Evolutionary conservation across 495 filamentous ascomycete genomes (phyloP).

Genomic region (Ramalina intermedia): DNA sequence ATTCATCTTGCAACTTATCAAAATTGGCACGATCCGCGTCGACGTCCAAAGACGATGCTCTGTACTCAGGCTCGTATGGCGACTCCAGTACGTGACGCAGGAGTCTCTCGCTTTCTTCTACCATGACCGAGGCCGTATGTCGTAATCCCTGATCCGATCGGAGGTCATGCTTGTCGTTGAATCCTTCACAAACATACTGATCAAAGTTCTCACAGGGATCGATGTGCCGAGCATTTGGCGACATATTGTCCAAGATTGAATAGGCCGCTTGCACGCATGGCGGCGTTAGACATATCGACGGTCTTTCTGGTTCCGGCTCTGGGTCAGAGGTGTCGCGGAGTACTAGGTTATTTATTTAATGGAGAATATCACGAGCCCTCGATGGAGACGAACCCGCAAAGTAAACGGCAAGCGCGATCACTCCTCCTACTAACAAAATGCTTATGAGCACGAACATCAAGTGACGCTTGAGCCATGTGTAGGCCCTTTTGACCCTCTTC

Average conservation of each 20-base stretch:
- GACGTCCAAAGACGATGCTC: conserved; percentile 5
- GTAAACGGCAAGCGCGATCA: conserved; percentile 11
- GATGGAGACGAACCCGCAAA: conserved; percentile 6
- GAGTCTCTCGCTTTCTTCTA: conserved; percentile 39
- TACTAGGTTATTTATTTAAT: neutral
- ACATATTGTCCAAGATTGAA: conserved; percentile 50
- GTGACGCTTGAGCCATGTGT: conserved; percentile 10
- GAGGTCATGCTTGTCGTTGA: conserved; percentile 49
- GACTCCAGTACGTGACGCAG: conserved; percentile 53
- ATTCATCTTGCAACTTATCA: conserved; percentile 46
- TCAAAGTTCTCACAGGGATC: conserved; percentile 62
- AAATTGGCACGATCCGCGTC: conserved; percentile 46
- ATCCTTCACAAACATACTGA: conserved; percentile 54
- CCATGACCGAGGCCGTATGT: conserved; percentile 44
- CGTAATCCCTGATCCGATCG: conserved; percentile 48
- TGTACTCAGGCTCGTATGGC: conserved; percentile 18
- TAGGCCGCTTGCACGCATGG: conserved; percentile 57
- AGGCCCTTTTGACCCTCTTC: conserved; percentile 1
- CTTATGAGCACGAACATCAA: conserved; percentile 9
- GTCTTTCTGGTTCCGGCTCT: neutral
- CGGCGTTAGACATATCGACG: conserved; percentile 36
- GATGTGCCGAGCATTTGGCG: conserved; percentile 45
- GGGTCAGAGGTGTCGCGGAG: conserved; percentile 2
- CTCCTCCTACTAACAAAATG: conserved; percentile 12
- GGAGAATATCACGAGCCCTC: neutral